Base-by-base conservation (phyloP, 139 green algal genomes). In the Edaphochlamys debaryana region DNA sequence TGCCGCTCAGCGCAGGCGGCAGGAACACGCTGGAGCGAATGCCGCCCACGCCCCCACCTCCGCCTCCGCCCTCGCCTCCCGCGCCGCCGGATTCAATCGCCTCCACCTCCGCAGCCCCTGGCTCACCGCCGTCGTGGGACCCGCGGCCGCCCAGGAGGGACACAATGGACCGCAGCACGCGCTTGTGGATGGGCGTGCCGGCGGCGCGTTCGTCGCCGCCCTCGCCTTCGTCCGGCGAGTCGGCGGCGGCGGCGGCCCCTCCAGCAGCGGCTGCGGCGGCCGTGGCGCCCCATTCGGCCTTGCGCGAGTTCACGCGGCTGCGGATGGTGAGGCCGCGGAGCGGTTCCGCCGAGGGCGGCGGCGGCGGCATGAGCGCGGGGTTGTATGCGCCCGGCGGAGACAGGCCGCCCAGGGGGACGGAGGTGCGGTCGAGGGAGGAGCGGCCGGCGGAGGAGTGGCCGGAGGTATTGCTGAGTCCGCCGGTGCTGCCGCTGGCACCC, bases 181-280 rank as follows among this genome's bases (percentile, higher is more conserved):
- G 78, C 50, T 77, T 40, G 67, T 84, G 78, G 22, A 84, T 84
- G 29, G 78, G 78, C 22, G 78, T 84, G 64, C 50, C 78, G 36
- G 40, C 40, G 40, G 38, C 67, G 38, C 40, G 36, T 32, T 67
- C 70, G 6, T 2, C 5, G 34, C 64, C 52, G 8, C 9, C 66
- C 3, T 48, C 36, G 8, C 52, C 50, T 19, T 4, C 40, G 1
- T 32, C 62, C 1, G 7, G 5, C 8, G 67, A 72, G 7, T 7
- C 20, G 23, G 17, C 29, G 22, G 34, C 32, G 64, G 32, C 27
- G 29, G 38, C 34, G 29, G 23, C 25, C 22, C 9, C 37, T 20
- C 19, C 72, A 29, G n/a, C n/a, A n/a, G n/a, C n/a, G n/a, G n/a
- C n/a, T n/a, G n/a, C n/a, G n/a, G n/a, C n/a, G n/a, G n/a, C n/a